Base-by-base conservation (phyloP, 1,284 basidiomycete species). In the Boletus smithii region DNA sequence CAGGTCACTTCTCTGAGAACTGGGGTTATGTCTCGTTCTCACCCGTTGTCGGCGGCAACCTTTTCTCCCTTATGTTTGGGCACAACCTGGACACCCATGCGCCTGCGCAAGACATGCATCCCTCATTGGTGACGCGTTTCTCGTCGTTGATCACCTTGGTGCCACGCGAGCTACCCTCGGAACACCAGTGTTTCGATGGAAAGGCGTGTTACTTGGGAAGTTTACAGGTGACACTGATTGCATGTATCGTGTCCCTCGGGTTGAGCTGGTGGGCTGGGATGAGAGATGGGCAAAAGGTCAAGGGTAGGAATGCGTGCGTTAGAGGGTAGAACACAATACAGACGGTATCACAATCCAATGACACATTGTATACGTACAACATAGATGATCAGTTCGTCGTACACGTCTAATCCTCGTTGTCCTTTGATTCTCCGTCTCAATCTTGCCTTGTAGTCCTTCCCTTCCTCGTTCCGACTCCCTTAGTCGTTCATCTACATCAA, bases 21-120 rank as follows among this genome's bases (percentile, higher is more conserved):
- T 95, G 84, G 84, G 93, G 93, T 14, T 88, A 80, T 61, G 75
- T 88, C 23, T 81, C 80, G 7, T 68, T 93, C 16, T 79, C 86
- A 0, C 91, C 93, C 2, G 76, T 92, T 48, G 41, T 93, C 3
- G 88, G 87, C 7, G 88, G 88, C 0, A 95, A 95, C 69, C 43
- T 91, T 1, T 91, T 94, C 68, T 92, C 91, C 33, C 60, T 95
- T 32, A 72, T 88, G 34, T 95, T 95, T 60, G 93, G 93, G 1
- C 71, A 71, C 33, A 85, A 89, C 53, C 75, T 91, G 33, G 91
- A 94, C 56, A 74, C 81, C 5, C 86, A 93, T 59, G 78, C 77
- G 6, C 48, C 61, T 0, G 35, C n/a, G 9, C 55, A 54, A 8
- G 50, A 50, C n/a, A 5, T 23, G 7, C 30, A 3, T 7, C 39